A percentile compares a stretch with the other conserved stretches of the same genome.
These are phyloP conservation scores for Chlorociboria aeruginascens DNA, from an alignment of 495 filamentous ascomycete genomes.

Conservation along the genomic window DNA sequence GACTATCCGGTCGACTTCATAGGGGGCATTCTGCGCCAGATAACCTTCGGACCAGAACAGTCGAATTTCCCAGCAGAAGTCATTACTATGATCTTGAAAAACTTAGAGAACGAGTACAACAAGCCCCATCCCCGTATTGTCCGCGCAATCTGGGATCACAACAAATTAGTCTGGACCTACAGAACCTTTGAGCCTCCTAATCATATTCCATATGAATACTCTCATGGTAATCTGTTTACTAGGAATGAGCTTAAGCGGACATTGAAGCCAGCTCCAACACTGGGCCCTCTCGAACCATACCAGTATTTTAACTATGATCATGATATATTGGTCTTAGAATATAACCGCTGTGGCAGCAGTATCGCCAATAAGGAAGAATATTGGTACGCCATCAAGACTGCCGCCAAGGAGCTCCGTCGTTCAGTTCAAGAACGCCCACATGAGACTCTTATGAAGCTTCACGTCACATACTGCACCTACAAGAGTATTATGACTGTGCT, in stretches of 20 bases:
- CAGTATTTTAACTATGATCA: not conserved
- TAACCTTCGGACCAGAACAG: no score
- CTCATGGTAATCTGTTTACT: no score
- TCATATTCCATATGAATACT: not conserved
- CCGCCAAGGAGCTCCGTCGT: no score
- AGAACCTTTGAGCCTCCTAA: not conserved
- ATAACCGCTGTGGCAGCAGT: not conserved
- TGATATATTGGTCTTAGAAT: not conserved
- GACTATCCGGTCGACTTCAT: not conserved
- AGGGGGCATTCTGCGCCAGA: not conserved
- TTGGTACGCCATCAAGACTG: not conserved
- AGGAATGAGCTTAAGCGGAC: no score
- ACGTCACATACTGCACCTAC: no score
- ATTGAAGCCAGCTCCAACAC: not conserved
- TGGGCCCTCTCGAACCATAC: not conserved
- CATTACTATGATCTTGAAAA: not conserved
- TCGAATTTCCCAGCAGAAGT: not conserved
- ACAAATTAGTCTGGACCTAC: not conserved
- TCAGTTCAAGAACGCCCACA: no score
- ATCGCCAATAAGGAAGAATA: not conserved
- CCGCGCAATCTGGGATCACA: not conserved
- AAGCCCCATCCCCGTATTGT: not conserved
- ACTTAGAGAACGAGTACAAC: not conserved
- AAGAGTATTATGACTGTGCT: no score
- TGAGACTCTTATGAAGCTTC: no score